phyloP scores from a whole-genome alignment of 2,329 filamentous ascomycete species.

The Salinomyces thailandicus region DNA sequence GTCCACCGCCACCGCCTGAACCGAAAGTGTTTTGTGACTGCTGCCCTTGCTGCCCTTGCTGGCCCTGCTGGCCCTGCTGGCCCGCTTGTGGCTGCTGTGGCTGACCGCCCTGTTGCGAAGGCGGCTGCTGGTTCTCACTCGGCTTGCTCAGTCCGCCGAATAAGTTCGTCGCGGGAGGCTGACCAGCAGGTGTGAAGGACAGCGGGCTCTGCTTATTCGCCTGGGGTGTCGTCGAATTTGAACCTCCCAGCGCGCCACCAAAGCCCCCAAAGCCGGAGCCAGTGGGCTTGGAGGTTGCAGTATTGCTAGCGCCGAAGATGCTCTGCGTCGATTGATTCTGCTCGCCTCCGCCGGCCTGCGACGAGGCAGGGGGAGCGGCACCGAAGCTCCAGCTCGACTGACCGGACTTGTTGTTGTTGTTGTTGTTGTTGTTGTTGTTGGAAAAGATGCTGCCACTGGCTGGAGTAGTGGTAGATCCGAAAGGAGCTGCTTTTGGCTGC shows the following conservation, averaged over 20 bases:
- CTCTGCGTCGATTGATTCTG: neutral
- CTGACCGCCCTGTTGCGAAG: neutral
- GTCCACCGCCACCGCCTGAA: neutral
- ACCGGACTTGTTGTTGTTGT: too few relatives aligned
- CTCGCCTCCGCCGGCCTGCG: neutral
- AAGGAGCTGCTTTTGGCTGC: too few relatives aligned
- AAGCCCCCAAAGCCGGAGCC: constrained; percentile 5
- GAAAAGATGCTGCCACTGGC: neutral
- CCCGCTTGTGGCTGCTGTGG: neutral
- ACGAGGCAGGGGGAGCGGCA: neutral
- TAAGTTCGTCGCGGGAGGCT: constrained; percentile 3
- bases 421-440: too few relatives aligned
- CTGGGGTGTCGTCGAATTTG: constrained; percentile 3
- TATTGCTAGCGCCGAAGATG: neutral
- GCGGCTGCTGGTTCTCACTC: constrained; percentile 8
- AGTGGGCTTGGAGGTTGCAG: constrained; percentile 5
- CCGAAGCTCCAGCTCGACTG: neutral
- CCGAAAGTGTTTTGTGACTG: neutral
- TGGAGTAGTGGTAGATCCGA: neutral
- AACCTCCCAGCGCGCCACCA: neutral
- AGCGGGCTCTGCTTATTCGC: constrained; percentile 2
- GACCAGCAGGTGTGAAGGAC: constrained; percentile 5
- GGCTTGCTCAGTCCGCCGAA: constrained; percentile 4
- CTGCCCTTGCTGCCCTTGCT: constrained; percentile 1
- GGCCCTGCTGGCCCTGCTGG: neutral